phyloP scores from a whole-genome alignment of 208 protist genomes.

The Trypanosomatidae sp. region DNA sequence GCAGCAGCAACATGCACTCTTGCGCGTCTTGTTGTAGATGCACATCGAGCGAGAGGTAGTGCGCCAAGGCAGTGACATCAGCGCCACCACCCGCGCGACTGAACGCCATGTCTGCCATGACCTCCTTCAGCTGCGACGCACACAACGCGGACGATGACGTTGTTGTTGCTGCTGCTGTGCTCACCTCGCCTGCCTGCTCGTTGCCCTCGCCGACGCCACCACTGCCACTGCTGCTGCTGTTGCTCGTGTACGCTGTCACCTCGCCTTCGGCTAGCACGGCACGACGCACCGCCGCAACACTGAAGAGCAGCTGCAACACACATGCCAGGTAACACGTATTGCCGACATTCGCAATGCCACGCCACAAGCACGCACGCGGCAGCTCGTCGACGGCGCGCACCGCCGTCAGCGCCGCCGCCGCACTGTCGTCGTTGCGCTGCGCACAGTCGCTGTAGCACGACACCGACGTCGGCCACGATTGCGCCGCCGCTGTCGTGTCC shows the following conservation, averaged over 20 bases:
- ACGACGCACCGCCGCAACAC: constrained; percentile 28
- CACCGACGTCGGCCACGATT: too few species aligned
- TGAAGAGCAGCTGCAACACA: constrained; percentile 73
- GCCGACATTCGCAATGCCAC: constrained; percentile 64
- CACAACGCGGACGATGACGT: not conserved
- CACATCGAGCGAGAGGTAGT: constrained; percentile 50
- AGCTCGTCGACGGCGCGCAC: too few species aligned
- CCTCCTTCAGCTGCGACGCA: constrained; percentile 15
- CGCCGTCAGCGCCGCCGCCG: too few species aligned
- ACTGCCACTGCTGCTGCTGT: not conserved
- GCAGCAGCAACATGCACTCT: constrained; percentile 59
- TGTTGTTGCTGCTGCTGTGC: not conserved
- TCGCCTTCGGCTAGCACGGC: constrained; percentile 25
- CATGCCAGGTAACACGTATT: constrained; percentile 88
- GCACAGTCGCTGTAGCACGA: too few species aligned
- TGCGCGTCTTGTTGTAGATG: constrained; percentile 73
- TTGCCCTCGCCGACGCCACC: not conserved
- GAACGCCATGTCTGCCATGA: constrained; percentile 72
- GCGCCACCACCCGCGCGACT: constrained; percentile 27
- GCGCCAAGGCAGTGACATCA: constrained; percentile 28
- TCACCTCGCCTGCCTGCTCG: not conserved
- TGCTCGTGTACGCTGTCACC: not conserved
- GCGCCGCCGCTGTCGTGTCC: too few species aligned
- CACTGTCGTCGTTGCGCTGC: too few species aligned
- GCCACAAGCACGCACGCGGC: constrained; percentile 23